Evolutionary conservation across 2,329 filamentous ascomycete species (phyloP), one percentile per base, ranked within the genome.

Genomic region (Trichothecium sympodiale): DNA sequence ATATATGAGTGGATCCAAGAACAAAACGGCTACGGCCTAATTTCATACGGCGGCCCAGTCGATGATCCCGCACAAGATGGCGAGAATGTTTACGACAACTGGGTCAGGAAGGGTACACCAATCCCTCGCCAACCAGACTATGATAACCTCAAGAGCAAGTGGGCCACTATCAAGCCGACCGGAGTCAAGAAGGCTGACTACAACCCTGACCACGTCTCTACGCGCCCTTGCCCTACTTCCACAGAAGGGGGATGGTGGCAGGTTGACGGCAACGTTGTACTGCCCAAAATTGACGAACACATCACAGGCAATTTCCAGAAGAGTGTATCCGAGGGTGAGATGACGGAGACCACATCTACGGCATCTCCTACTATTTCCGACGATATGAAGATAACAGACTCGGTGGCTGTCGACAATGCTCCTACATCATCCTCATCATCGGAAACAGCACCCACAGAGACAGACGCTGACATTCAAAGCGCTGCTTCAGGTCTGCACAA

Each of bases 1-100:
- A 69, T 93, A 45, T 93, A 94, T 59, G 85, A 94, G 54, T 94
- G 86, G 86, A 85, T 93, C 43, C 64, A 89, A 53, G 86, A 93
- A 57, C 65, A 71, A 34, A 93, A 94, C 57, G 59, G 84, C 49
- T 94, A 93, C 56, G 86, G 86, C 28, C 66, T 94, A 26, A 71
- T 93, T 47, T 77, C 70, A 15, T 94, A 94, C 53, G 83, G 81
- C 1, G 61, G 71, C 4, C 57, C 64, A n/a, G 68, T 67, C 9
- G 66, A 65, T 26, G 60, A 67, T 16, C 56, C 67, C 8, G 64
- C 64, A 6, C 62, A 57, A n/a, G 65, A 67, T 2, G 72, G 69
- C n/a, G 64, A 70, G 12, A 55, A 65, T 38, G 59, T 79, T 33
- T 61, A 67, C 39, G 83, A 76, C 46, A 81, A 83, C 25, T 87